These are phyloP conservation scores for Calamus simplicifolius DNA, from an alignment of 176 grass and related monocot genomes.

Conservation along the genomic window DNA sequence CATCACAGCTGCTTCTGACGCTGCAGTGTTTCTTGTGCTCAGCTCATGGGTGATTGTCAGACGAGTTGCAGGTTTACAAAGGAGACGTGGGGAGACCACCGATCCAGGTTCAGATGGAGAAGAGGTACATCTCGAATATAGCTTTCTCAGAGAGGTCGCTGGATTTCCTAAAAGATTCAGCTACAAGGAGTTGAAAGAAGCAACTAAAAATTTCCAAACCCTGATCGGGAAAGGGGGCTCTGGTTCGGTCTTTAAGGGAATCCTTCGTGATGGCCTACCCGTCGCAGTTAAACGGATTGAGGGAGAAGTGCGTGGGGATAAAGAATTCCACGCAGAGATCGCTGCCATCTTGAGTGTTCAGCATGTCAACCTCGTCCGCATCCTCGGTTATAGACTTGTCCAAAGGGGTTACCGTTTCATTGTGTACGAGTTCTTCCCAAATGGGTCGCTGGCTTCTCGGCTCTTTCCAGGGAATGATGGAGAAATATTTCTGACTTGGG, in stretches of 20 bases:
- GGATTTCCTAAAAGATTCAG: conserved; percentile 1
- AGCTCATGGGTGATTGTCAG: not conserved
- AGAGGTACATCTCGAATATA: not conserved
- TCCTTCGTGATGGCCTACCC: not conserved
- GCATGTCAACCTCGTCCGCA: no score
- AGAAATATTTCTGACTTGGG: not conserved
- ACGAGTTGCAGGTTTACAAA: not conserved
- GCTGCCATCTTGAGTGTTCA: conserved; percentile 4
- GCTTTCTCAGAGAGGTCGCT: not conserved
- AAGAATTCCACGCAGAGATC: conserved; percentile 5
- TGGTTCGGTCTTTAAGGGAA: conserved; percentile 11
- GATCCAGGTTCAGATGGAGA: not conserved
- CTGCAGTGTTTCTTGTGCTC: not conserved
- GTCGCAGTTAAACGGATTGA: no score
- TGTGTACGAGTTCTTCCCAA: conserved; percentile 4
- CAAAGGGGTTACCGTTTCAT: not conserved
- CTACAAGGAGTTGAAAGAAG: conserved; percentile 6
- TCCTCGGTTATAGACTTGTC: not conserved
- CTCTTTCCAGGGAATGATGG: not conserved
- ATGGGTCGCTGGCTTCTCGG: not conserved
- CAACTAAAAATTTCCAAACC: conserved; percentile 1
- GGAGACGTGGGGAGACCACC: not conserved
- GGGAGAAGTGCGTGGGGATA: no score
- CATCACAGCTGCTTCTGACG: not conserved
- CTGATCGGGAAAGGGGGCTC: conserved; percentile 5